Base-by-base conservation (phyloP, 306 rosid species). In the Begonia loranthoides region DNA sequence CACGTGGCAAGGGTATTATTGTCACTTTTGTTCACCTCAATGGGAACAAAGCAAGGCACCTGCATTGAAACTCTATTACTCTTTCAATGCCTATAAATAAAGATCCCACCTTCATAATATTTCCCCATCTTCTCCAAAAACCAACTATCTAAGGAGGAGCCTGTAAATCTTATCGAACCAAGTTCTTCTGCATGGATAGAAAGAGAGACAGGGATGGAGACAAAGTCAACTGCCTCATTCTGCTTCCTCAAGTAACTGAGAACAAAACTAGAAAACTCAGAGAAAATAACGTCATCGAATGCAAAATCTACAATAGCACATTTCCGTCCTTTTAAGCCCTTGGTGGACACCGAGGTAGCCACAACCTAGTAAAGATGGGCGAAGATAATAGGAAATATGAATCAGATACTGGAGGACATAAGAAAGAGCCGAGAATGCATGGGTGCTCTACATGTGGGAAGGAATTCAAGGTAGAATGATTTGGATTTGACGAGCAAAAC, bases 261-360 rank as follows among this genome's bases (percentile, higher is more conserved):
- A 24, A 48, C 13, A 21, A 2, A 13, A 43, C 5, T 41, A 13
- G 9, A 33, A 28, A 4, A 15, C 72, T 21, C 62, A 50, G 16
- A 66, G 52, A 22, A 14, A 54, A 64, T 10, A 45, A 45, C 14
- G 71, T 65, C 13, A 76, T 79, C 16, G 79, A 69, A 41, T 89
- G 97, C 80, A 89, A 89, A 56, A 84, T 94, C 4, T 87, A 94
- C 61, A 81, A 66, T 65, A 79, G 83, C 1, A 77, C 65, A 16
- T 89, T 89, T 68, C 17, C 79, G 1, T 89, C 95, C 5, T 89
- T 89, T 55, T 95, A 89, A 55, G 97, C 95, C 0, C 87, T 84
- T 0, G 97, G 97, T 7, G 95, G 97, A 3, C 97, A 89, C 82
- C 69, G 93, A 9, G 93, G 95, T 1, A 84, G 95, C 67, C 97